Conservation (phyloP, 2,329 filamentous ascomycete genomes). For the Aspergillus awamori region DNA sequence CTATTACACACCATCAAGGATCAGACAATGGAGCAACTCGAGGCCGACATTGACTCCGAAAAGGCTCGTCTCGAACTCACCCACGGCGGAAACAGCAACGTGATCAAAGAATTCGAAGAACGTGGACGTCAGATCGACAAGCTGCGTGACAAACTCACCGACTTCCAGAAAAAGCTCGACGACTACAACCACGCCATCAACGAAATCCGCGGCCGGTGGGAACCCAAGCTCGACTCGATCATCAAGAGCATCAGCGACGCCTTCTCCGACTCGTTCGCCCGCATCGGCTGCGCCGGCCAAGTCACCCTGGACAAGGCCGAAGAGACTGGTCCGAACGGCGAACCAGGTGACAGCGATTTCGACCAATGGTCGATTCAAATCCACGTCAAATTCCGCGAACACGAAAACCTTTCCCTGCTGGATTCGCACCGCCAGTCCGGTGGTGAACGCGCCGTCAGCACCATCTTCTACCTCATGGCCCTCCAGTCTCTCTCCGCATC, state of each 20-base stretch:
- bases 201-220: slow-evolving; percentile 73
- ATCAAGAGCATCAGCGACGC: slow-evolving; percentile 82
- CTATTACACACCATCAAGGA: slow-evolving; percentile 51
- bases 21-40: slow-evolving; percentile 65
- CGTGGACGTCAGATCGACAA: slow-evolving; percentile 70
- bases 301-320: slow-evolving; percentile 78
- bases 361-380: slow-evolving; percentile 93
- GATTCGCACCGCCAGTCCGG: slow-evolving; percentile 94
- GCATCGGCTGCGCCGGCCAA: slow-evolving; percentile 92
- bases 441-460: slow-evolving; percentile 92
- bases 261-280: slow-evolving; percentile 89
- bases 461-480: slow-evolving; percentile 98
- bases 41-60: slow-evolving; percentile 73
- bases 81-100: slow-evolving; percentile 72
- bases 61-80: slow-evolving; percentile 77
- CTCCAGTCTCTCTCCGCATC: slow-evolving; percentile 90
- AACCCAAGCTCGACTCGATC: slow-evolving; percentile 77
- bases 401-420: slow-evolving; percentile 80
- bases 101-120: slow-evolving; percentile 76
- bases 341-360: slow-evolving; percentile 68
- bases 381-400: slow-evolving; percentile 88
- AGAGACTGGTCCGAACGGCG: slow-evolving; percentile 35
- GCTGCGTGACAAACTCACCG: slow-evolving; percentile 62
- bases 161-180: slow-evolving; percentile 58
- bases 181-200: slow-evolving; percentile 62